phyloP scores from a whole-genome alignment of 768 basidiomycete species.

The Hericium alpestre region DNA sequence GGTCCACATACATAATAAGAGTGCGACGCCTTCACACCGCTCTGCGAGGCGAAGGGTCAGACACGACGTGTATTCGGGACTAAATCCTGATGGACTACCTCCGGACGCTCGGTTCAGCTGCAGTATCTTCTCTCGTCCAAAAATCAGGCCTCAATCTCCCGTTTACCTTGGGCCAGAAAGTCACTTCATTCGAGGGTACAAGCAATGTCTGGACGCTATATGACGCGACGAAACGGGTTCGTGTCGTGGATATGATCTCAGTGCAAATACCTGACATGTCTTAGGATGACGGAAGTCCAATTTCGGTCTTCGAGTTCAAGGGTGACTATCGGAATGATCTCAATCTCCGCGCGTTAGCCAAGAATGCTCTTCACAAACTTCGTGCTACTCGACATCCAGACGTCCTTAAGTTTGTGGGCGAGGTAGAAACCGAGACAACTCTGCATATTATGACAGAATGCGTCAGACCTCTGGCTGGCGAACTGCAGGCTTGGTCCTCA shows the following conservation, averaged over 20 bases:
- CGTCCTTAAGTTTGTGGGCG: constrained; percentile 91
- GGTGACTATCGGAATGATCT: constrained; percentile 48
- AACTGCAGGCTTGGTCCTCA: constrained; percentile 51
- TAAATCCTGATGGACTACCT: constrained; percentile 61
- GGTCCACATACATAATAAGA: too few species aligned
- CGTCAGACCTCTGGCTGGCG: constrained; percentile 60
- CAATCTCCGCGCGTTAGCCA: constrained; percentile 63
- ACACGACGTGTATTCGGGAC: too few species aligned
- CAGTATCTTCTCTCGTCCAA: constrained; percentile 83
- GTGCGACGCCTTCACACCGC: too few species aligned
- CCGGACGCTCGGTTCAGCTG: constrained; percentile 71
- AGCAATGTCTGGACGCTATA: constrained; percentile 70
- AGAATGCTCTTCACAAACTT: constrained; percentile 83
- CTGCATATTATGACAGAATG: constrained; percentile 95
- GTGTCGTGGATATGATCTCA: not conserved
- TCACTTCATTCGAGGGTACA: constrained; percentile 51
- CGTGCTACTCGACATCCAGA: constrained; percentile 91
- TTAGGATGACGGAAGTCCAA: constrained; percentile 78
- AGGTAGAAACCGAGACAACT: constrained; percentile 75
- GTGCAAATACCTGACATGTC: constrained; percentile 8
- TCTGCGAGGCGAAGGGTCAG: too few species aligned
- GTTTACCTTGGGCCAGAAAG: constrained; percentile 70
- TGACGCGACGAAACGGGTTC: constrained; percentile 81
- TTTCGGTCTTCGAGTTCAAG: constrained; percentile 92
- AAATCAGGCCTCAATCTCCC: constrained; percentile 88